A percentile compares a stretch with the other conserved stretches of the same genome.
Conservation (phyloP, 768 basidiomycete genomes). For the Harrya chromipes region DNA sequence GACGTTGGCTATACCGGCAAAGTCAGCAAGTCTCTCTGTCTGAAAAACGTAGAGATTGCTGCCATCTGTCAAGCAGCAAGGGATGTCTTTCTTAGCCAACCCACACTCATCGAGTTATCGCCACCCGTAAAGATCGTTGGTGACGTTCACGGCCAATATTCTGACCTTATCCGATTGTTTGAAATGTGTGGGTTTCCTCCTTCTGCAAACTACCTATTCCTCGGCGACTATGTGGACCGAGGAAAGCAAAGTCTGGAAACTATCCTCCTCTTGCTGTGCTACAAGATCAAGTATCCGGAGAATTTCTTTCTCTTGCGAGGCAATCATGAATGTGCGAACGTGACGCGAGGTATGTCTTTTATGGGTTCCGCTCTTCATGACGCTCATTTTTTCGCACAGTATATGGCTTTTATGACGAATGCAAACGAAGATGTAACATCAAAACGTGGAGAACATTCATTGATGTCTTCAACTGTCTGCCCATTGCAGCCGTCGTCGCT, state of each 20-base stretch:
- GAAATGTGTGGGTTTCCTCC: slow-evolving; percentile 99
- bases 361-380: slow-evolving; percentile 8
- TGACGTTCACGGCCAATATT: slow-evolving; percentile 98
- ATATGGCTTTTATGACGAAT: slow-evolving; percentile 99
- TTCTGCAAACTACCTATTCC: slow-evolving; percentile 94
- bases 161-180: slow-evolving; percentile 95
- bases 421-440: slow-evolving; percentile 98
- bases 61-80: slow-evolving; percentile 93
- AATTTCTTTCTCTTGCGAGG: slow-evolving; percentile 98
- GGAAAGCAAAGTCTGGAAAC: slow-evolving; percentile 99
- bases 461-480: slow-evolving; percentile 98
- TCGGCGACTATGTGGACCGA: slow-evolving; percentile 98
- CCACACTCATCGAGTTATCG: slow-evolving; percentile 93
- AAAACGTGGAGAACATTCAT: slow-evolving; percentile 99
- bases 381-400: slow-evolving; percentile 47
- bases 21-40: slow-evolving; percentile 90
- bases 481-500: slow-evolving; percentile 97
- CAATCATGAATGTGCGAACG: slow-evolving; percentile 99
- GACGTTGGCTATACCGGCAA: slow-evolving; percentile 98
- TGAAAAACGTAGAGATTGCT: slow-evolving; percentile 96
- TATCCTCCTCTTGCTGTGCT: slow-evolving; percentile 92
- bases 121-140: slow-evolving; percentile 99
- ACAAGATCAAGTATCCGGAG: slow-evolving; percentile 99
- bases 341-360: slow-evolving; percentile 79
- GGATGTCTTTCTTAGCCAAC: slow-evolving; percentile 94